These are phyloP conservation scores for Rhodocollybia butyracea DNA, from an alignment of 768 basidiomycete species.

Conservation along the genomic window DNA sequence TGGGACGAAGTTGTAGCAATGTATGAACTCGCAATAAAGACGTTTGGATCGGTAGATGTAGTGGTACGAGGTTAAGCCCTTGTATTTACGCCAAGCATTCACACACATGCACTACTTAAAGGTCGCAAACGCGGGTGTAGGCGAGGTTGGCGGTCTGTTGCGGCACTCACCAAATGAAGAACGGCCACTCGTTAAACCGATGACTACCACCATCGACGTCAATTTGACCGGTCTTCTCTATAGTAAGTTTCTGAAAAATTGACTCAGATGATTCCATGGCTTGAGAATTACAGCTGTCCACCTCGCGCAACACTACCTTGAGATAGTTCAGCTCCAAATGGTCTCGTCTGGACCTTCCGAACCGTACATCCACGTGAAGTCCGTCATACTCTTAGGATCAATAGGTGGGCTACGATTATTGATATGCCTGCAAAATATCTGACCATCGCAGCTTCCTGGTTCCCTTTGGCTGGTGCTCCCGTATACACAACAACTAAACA, in stretches of 20 bases:
- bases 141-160: slow-evolving; percentile 29
- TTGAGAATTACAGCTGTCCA: no score
- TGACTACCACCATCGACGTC: slow-evolving; percentile 23
- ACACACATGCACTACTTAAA: no score
- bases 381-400: slow-evolving; percentile 30
- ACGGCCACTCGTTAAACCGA: slow-evolving; percentile 21
- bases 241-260: slow-evolving; percentile 20
- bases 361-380: slow-evolving; percentile 21
- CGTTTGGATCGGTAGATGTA: slow-evolving; percentile 48
- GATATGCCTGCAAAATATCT: not conserved
- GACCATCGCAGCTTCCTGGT: slow-evolving; percentile 23
- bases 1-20: slow-evolving; percentile 54
- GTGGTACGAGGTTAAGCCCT: slow-evolving; percentile 35
- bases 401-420: slow-evolving; percentile 24
- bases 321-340: slow-evolving; percentile 7
- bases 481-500: slow-evolving; percentile 31
- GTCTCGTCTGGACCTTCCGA: not conserved
- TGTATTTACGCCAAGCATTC: not conserved
- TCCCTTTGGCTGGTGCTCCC: slow-evolving; percentile 19
- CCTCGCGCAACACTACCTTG: slow-evolving; percentile 29
- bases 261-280: no score
- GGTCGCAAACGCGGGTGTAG: slow-evolving; percentile 50
- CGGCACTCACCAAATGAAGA: not conserved
- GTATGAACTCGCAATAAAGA: slow-evolving; percentile 45
- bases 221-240: slow-evolving; percentile 28